A percentile compares a stretch with the other conserved stretches of the same genome.
These are phyloP conservation scores for Rhynchosporium agropyri DNA, from an alignment of 2,329 filamentous ascomycete genomes.

Conservation along the genomic window DNA sequence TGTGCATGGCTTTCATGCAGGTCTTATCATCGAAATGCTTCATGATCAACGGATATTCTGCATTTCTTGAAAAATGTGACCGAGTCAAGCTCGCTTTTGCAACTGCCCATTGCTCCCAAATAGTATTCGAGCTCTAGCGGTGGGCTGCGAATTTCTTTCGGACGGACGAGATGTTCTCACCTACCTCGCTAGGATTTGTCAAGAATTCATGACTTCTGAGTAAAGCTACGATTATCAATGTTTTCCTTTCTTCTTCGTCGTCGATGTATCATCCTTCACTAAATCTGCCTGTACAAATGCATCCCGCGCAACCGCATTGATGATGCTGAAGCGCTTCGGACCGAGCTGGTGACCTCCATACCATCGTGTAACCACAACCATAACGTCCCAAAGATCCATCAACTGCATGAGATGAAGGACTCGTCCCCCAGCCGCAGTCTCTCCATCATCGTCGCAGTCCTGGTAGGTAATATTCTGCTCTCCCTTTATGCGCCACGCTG, in stretches of 20 bases:
- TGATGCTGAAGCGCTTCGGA: conserved; percentile 85
- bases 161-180: no score
- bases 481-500: conserved; percentile 82
- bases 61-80: no score
- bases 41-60: no score
- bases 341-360: conserved; percentile 91
- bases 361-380: conserved; percentile 94
- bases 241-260: conserved; percentile 46
- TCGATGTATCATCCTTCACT: conserved; percentile 54
- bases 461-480: conserved; percentile 63
- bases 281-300: conserved; percentile 78
- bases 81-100: no score
- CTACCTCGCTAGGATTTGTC: no score
- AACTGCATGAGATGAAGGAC: conserved; percentile 89
- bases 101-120: no score
- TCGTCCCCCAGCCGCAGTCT: conserved; percentile 85
- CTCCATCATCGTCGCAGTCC: conserved; percentile 95
- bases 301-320: conserved; percentile 84
- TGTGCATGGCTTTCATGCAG: no score
- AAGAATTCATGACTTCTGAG: no score
- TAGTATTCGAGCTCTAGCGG: no score
- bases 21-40: no score
- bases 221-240: conserved; percentile 22
- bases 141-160: no score
- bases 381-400: conserved; percentile 90